Evolutionary conservation across 371 early-diverging fungal species (phyloP), one percentile per base, ranked within the genome.

Genomic region (Paraphysoderma sedebokerense): DNA sequence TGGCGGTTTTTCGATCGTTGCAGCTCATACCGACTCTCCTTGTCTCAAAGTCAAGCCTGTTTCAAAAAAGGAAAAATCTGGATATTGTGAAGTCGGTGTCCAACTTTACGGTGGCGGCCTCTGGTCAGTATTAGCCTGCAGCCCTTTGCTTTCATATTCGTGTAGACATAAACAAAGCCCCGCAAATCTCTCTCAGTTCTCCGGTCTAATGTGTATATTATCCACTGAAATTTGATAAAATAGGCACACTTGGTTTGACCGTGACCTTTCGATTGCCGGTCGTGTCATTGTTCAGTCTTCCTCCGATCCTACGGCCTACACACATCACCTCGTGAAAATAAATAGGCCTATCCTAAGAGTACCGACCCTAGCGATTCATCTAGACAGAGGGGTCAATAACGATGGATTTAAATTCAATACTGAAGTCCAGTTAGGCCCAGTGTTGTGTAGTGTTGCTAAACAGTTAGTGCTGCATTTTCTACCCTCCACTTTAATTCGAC

Each of bases 221-320:
- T n/a, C n/a, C n/a, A n/a, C n/a, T n/a, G n/a, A n/a, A n/a, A n/a
- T n/a, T 27, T 9, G 8, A 17, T 19, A 11, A 11, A 31, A 23
- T 55, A 81, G 88, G 92, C 85, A 93, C 60, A 90, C 96, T 19
- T 98, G 96, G 95, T 98, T 96, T 64, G 98, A 98, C 65, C 79
- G 96, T 47, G 95, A 96, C 63, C 68, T 98, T 44, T 75, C 85
- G 60, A 65, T 98, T 38, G 93, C 93, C 45, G 98, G 98, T n/a
- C 82, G 92, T 38, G 89, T 91, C 12, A 62, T 98, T 58, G 79
- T 92, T 40, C 70, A 79, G 47, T 64, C 19, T 50, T 11, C 28
- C 9, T 31, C 23, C n/a, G 24, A 19, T 9, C 26, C 19, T 20
- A 20, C 24, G 5, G 42, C 29, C 35, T 42, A 15, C 19, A 8